Evolutionary conservation across 768 basidiomycete species (phyloP), one percentile per base, ranked within the genome.

Genomic region (Panaeolus papilionaceus): DNA sequence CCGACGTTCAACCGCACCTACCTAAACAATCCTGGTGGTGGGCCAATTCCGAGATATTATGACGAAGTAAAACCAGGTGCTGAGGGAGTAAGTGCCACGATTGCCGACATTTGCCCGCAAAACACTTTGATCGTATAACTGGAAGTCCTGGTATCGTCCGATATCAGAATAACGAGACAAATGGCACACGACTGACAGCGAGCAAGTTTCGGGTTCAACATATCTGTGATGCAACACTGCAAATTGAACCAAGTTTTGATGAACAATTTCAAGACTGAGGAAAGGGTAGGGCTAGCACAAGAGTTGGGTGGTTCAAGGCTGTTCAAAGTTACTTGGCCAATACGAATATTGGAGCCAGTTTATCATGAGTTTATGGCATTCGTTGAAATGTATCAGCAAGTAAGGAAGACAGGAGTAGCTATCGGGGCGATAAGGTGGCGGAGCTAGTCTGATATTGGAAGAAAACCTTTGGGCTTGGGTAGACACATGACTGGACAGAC

Each of bases 111-210:
- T 58, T 58, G 26, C 33, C 54, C 54, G 54, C 14, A 33, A 14
- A 33, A 28, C 12, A 33, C 28, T 58, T 16, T 4, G 20, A 18
- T 51, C 23, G 47, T 20, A 26, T 51, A 7, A 26, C 47, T 51
- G 47, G 14, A 28, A 26, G 64, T 33, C 38, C 12, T 8, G 18
- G 11, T 37, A 42, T 62, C 28, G 39, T 33, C 8, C 61, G 61
- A 47, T 62, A 49, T 20, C 47, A 49, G 47, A 20, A 49, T 49
- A 49, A 49, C 38, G 38, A 47, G 65, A 62, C 40, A 38, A 62
- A 45, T 66, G 45, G 37, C 33, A 58, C 54, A 58, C 54, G 54
- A 58, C 4, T 58, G 54, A 58, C 47, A 51, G 11, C 47, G 20
- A 26, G 20, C 20, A 51, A 51, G 38, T 23, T 61, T 23, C 6